Percentiles rank a stretch among this genome's conserved stretches.
These are phyloP conservation scores for Erodium trifolium DNA, from an alignment of 441 rosid species.

Conservation along the genomic window DNA sequence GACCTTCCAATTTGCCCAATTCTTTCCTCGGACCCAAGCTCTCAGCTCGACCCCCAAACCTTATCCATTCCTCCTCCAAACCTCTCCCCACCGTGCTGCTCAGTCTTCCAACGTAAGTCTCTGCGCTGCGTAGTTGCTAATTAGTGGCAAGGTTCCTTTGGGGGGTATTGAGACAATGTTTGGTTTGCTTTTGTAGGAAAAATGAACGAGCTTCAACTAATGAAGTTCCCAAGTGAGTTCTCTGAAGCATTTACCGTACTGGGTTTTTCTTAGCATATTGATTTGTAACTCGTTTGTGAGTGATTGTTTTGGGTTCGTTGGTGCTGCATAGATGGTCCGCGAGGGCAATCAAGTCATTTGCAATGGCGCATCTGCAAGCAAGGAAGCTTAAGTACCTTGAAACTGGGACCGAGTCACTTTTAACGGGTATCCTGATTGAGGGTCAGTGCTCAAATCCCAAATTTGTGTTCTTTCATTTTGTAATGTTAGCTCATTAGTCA, in stretches of 20 bases:
- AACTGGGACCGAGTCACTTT: constrained; percentile 75
- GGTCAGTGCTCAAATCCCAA: constrained; percentile 31
- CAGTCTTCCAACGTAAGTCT: too few relatives aligned
- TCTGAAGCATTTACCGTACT: too few relatives aligned
- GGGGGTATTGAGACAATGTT: not conserved
- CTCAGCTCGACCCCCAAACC: constrained; percentile 23
- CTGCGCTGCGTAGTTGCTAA: too few relatives aligned
- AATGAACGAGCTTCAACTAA: too few relatives aligned
- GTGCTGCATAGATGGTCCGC: constrained; percentile 69
- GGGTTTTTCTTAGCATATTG: too few relatives aligned
- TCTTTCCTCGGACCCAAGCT: constrained; percentile 39
- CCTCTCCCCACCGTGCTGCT: too few relatives aligned
- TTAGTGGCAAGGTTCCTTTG: too few relatives aligned
- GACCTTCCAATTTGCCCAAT: not conserved
- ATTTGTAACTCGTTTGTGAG: not conserved
- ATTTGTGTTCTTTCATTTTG: not conserved
- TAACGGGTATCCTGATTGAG: constrained; percentile 82
- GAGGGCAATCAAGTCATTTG: constrained; percentile 70
- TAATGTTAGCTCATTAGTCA: constrained; percentile 1
- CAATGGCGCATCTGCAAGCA: constrained; percentile 72
- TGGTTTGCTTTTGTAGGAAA: too few relatives aligned
- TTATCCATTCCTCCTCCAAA: constrained; percentile 20
- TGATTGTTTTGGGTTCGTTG: constrained; percentile 16
- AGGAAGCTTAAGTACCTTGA: constrained; percentile 79
- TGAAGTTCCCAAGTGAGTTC: too few relatives aligned